Evolutionary conservation across 2,329 filamentous ascomycete genomes (phyloP).

Genomic region (Penicillium sclerotigenum): DNA sequence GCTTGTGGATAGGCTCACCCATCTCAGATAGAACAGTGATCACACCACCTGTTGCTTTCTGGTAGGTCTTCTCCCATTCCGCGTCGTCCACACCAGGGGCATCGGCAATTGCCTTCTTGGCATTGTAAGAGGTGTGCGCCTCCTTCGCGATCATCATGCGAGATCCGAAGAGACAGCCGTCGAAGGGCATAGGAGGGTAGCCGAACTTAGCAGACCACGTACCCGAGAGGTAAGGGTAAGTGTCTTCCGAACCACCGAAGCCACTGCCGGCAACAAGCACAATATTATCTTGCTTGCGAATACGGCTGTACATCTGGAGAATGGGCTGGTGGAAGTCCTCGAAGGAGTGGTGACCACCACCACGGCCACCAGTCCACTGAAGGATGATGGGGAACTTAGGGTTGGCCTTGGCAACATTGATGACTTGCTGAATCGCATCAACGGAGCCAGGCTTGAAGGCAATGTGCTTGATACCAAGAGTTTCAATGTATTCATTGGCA

Average conservation of each 20-base stretch:
- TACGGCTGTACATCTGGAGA: conserved; percentile 83
- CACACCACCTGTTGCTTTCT: conserved; percentile 83
- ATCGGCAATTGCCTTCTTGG: conserved; percentile 86
- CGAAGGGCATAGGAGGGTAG: conserved; percentile 90
- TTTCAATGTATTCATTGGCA: conserved; percentile 90
- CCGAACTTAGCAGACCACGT: conserved; percentile 82
- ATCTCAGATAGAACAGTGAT: conserved; percentile 98
- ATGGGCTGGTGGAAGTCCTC: conserved; percentile 95
- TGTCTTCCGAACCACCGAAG: conserved; percentile 85
- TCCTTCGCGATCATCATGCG: conserved; percentile 96
- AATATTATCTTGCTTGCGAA: conserved; percentile 81
- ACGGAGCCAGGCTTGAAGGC: conserved; percentile 89
- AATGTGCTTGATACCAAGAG: conserved; percentile 87
- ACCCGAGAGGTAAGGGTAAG: conserved; percentile 88
- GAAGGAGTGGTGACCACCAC: conserved; percentile 89
- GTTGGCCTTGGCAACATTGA: conserved; percentile 93
- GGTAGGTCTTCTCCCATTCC: conserved; percentile 92
- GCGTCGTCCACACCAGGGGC: conserved; percentile 76
- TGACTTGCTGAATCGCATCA: conserved; percentile 81
- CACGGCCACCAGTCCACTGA: conserved; percentile 93
- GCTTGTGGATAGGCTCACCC: conserved; percentile 99
- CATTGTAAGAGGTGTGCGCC: conserved; percentile 78
- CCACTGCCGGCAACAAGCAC: conserved; percentile 87
- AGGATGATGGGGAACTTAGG: conserved; percentile 87
- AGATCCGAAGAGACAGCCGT: conserved; percentile 85